Percentiles rank a stretch among this genome's conserved stretches.
phyloP scores from a whole-genome alignment of 2,329 filamentous ascomycete species.

The Sordariomycetes sp. region DNA sequence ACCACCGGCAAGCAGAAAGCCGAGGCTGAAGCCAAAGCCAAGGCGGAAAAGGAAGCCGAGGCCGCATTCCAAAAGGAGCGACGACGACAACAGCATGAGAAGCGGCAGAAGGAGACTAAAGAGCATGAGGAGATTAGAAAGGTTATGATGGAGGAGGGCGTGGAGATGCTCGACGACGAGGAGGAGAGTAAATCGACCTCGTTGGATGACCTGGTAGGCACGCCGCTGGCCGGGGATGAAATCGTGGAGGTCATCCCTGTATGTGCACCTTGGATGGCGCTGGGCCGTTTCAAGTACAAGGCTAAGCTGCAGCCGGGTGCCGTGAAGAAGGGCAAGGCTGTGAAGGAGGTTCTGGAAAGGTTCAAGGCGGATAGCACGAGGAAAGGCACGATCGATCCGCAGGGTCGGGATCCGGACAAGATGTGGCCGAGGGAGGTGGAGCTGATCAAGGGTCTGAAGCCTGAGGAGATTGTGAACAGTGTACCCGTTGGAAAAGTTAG shows the following conservation, averaged over 20 bases:
- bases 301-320: conserved; percentile 86
- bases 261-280: conserved; percentile 55
- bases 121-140: conserved; percentile 65
- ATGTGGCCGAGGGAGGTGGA: conserved; percentile 86
- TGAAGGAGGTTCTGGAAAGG: conserved; percentile 77
- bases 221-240: conserved; percentile 73
- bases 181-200: conserved; percentile 43
- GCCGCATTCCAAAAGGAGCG: conserved; percentile 63
- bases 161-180: conserved; percentile 51
- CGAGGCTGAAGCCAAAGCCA: conserved; percentile 59
- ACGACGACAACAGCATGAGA: conserved; percentile 69
- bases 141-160: conserved; percentile 48
- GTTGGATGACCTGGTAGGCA: conserved; percentile 68
- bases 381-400: conserved; percentile 53
- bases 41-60: conserved; percentile 59
- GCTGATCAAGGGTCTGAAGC: conserved; percentile 69
- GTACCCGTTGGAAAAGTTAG: conserved; percentile 74
- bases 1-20: conserved; percentile 56
- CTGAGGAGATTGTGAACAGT: conserved; percentile 71
- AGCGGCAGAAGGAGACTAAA: conserved; percentile 65
- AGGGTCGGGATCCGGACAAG: conserved; percentile 54
- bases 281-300: conserved; percentile 78
- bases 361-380: conserved; percentile 61
- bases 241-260: conserved; percentile 58
- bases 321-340: conserved; percentile 88